phyloP scores from a whole-genome alignment of 2,329 filamentous ascomycete genomes.

The Epichloe hybrida region DNA sequence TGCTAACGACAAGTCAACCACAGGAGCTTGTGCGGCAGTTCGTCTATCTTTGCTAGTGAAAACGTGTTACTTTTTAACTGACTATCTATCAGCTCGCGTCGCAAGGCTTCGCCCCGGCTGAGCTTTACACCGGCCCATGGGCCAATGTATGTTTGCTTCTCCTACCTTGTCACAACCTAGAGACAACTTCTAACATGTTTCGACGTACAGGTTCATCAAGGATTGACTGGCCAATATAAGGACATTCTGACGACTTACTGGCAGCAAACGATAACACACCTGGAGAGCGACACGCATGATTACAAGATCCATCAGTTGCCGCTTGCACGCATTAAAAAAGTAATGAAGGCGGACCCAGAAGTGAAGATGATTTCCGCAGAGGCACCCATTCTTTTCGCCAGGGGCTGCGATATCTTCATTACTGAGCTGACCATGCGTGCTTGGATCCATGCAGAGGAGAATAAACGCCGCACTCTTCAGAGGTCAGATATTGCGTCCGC shows the following conservation, averaged over 20 bases:
- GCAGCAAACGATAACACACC: conserved; percentile 94
- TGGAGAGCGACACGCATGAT: conserved; percentile 90
- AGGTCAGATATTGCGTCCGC: conserved; percentile 93
- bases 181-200: not conserved
- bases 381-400: conserved; percentile 93
- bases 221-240: conserved; percentile 80
- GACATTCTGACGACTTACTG: conserved; percentile 98
- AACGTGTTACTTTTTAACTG: conserved; percentile 10
- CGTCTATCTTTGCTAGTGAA: conserved; percentile 6
- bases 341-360: conserved; percentile 98
- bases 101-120: conserved; percentile 79
- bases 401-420: conserved; percentile 98
- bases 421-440: conserved; percentile 98
- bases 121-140: conserved; percentile 93
- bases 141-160: conserved; percentile 58
- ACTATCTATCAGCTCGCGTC: conserved; percentile 53
- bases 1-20: conserved; percentile 9
- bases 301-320: conserved; percentile 97
- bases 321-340: conserved; percentile 97
- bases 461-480: conserved; percentile 91
- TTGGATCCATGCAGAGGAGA: conserved; percentile 98
- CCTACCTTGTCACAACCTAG: not conserved
- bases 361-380: conserved; percentile 99
- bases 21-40: conserved; percentile 36
- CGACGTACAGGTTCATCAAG: conserved; percentile 72